A percentile compares a stretch with the other conserved stretches of the same genome.
phyloP scores from a whole-genome alignment of 305 asterid species.

The Nicotiana rustica region DNA sequence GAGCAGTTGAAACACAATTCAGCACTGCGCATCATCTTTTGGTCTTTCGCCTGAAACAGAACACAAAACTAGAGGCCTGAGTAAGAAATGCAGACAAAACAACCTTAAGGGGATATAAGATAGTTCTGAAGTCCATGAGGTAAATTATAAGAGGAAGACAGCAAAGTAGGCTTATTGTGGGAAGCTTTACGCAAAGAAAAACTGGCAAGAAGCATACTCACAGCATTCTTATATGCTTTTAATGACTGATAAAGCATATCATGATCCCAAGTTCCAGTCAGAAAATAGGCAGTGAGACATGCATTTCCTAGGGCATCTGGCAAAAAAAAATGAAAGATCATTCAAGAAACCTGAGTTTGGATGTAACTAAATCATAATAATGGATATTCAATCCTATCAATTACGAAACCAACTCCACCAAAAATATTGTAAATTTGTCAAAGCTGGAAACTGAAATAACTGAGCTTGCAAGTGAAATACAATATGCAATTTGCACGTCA shows the following conservation, averaged over 20 bases:
- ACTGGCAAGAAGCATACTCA: constrained; percentile 45
- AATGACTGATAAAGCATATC: constrained; percentile 69
- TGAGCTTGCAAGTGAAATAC: too few species aligned
- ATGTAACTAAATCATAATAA: not conserved
- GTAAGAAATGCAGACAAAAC: not conserved
- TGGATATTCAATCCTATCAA: not conserved
- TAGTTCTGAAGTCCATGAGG: not conserved
- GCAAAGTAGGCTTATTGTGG: not conserved
- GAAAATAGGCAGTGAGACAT: constrained; percentile 76
- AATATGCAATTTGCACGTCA: not conserved
- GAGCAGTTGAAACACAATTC: not conserved
- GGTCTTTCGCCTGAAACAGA: not conserved
- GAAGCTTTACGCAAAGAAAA: not conserved
- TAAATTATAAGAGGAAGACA: not conserved
- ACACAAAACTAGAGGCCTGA: not conserved
- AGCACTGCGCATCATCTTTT: not conserved
- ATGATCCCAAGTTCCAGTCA: constrained; percentile 84
- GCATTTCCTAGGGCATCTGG: constrained; percentile 92
- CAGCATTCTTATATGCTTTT: constrained; percentile 94
- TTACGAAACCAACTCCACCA: not conserved
- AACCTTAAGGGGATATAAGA: not conserved
- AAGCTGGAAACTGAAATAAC: too few species aligned
- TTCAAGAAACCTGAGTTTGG: not conserved
- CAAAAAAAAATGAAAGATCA: not conserved
- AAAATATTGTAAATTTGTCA: not conserved